A percentile compares a stretch with the other conserved stretches of the same genome.
These are phyloP conservation scores for Trametes cingulata DNA, from an alignment of 768 basidiomycete genomes.

Conservation along the genomic window DNA sequence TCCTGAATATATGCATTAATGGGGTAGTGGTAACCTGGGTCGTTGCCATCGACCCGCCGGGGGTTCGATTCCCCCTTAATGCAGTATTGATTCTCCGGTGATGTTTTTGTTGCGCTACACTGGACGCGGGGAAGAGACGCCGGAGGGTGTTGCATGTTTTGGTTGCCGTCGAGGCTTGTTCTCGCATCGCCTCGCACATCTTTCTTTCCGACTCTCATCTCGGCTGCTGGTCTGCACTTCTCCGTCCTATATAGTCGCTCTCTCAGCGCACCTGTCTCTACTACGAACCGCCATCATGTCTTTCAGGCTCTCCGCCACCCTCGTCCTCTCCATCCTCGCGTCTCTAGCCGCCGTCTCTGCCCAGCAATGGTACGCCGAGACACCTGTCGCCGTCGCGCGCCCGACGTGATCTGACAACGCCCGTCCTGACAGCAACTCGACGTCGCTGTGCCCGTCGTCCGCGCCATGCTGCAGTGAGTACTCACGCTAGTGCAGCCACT, in stretches of 20 bases:
- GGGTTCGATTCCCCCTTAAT: conserved; percentile 89
- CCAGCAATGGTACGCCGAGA: conserved; percentile 15
- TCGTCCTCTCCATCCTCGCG: conserved; percentile 12
- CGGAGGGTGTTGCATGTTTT: not conserved
- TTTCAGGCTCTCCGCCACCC: conserved; percentile 16
- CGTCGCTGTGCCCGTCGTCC: conserved; percentile 37
- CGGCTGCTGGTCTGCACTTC: conserved; percentile 17
- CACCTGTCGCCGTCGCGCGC: not conserved
- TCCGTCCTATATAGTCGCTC: conserved; percentile 5
- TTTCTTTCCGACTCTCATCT: conserved; percentile 16
- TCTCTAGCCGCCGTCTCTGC: conserved; percentile 18
- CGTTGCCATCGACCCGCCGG: conserved; percentile 70
- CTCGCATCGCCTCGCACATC: conserved; percentile 10
- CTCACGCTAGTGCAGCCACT: not conserved
- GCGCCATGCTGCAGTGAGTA: conserved; percentile 49
- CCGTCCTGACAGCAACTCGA: conserved; percentile 36
- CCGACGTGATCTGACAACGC: not conserved
- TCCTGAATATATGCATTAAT: conserved; percentile 28
- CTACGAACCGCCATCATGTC: conserved; percentile 17
- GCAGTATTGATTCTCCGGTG: conserved; percentile 38
- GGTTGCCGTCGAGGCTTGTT: not conserved
- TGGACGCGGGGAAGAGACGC: not conserved
- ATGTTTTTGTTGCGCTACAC: too few species aligned
- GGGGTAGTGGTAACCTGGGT: conserved; percentile 40
- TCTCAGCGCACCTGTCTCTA: conserved; percentile 11